phyloP scores from a whole-genome alignment of 345 rosid genomes.

The Salix koriyanagi region DNA sequence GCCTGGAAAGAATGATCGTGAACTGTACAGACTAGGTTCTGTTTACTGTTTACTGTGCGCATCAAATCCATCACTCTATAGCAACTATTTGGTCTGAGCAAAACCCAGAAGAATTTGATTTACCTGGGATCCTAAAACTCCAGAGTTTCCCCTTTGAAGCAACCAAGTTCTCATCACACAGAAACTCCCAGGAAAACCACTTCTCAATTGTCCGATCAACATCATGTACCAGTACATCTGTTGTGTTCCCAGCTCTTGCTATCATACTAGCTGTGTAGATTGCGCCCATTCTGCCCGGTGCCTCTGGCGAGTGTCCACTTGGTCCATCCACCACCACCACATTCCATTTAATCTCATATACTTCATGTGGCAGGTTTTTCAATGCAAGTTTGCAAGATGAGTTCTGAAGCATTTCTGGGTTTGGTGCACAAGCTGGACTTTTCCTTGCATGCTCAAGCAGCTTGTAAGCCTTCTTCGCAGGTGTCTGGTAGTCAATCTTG shows the following conservation, averaged over 20 bases:
- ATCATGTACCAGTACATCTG: conserved; percentile 74
- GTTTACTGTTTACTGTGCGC: not conserved
- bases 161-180: conserved; percentile 72
- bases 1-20: not conserved
- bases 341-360: conserved; percentile 63
- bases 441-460: conserved; percentile 70
- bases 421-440: conserved; percentile 49
- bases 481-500: conserved; percentile 45
- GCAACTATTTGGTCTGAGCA: conserved; percentile 35
- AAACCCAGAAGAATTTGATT: conserved; percentile 49
- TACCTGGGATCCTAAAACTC: conserved; percentile 49
- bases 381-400: conserved; percentile 54
- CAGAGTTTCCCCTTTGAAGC: conserved; percentile 71
- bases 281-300: conserved; percentile 76
- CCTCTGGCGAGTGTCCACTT: conserved; percentile 51
- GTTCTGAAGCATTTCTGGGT: conserved; percentile 28
- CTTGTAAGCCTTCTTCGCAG: conserved; percentile 58
- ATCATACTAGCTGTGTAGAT: conserved; percentile 66
- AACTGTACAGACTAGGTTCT: not conserved
- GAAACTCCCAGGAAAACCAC: conserved; percentile 92
- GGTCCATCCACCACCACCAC: conserved; percentile 82
- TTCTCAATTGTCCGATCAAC: conserved; percentile 69
- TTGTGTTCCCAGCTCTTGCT: conserved; percentile 56
- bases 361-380: conserved; percentile 51
- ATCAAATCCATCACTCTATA: conserved; percentile 17